Conservation (phyloP, 2,329 filamentous ascomycete genomes). For the Xylariales sp. region DNA sequence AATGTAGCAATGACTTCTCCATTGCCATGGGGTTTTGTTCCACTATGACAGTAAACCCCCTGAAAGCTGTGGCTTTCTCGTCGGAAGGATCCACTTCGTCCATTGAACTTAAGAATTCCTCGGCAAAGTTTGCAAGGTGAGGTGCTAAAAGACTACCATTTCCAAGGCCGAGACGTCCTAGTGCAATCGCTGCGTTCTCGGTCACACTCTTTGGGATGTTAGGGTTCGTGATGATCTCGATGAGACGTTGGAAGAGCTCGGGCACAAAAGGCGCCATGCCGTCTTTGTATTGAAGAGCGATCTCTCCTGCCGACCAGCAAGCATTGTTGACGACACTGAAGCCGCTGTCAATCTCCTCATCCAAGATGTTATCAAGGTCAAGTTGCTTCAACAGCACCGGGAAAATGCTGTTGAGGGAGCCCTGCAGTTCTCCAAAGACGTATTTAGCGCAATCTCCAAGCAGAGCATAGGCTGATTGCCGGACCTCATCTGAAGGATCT, state of each 20-base stretch:
- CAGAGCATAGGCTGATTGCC: conserved; percentile 91
- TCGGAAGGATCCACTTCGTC: conserved; percentile 80
- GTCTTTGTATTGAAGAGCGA: conserved; percentile 72
- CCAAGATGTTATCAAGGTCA: conserved; percentile 69
- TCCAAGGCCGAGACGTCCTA: conserved; percentile 80
- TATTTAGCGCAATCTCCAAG: conserved; percentile 94
- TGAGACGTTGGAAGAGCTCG: conserved; percentile 69
- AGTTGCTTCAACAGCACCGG: conserved; percentile 83
- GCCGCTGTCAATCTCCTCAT: conserved; percentile 76
- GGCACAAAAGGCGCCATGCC: conserved; percentile 74
- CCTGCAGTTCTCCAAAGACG: conserved; percentile 76
- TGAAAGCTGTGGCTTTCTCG: conserved; percentile 90
- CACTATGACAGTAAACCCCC: conserved; percentile 83
- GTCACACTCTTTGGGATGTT: conserved; percentile 81
- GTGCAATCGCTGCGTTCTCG: conserved; percentile 90
- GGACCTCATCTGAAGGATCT: conserved; percentile 84
- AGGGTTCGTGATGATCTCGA: conserved; percentile 79
- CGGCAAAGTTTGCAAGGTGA: conserved; percentile 73
- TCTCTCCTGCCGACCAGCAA: conserved; percentile 94
- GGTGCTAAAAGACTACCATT: conserved; percentile 74
- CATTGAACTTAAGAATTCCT: conserved; percentile 77
- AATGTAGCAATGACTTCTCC: conserved; percentile 76
- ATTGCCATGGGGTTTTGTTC: conserved; percentile 85
- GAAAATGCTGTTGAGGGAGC: conserved; percentile 67
- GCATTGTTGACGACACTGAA: conserved; percentile 98